Conservation (phyloP, 345 rosid species). For the Pistacia atlantica region DNA sequence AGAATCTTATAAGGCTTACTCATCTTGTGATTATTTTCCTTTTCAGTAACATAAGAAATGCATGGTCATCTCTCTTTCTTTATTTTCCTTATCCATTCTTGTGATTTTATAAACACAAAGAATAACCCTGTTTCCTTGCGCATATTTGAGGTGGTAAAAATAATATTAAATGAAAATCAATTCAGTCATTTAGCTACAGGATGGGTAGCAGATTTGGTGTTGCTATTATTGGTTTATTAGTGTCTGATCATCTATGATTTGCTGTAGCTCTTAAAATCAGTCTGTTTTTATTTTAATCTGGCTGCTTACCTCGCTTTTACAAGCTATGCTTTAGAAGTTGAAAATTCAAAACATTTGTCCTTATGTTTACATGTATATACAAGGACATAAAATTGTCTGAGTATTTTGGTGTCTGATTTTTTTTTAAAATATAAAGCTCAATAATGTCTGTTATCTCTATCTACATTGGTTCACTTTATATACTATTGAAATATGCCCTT, state of each 20-base stretch:
- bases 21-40: background rate
- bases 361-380: background rate
- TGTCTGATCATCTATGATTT: constrained; percentile 7
- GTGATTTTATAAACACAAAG: background rate
- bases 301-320: background rate
- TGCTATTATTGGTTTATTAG: background rate
- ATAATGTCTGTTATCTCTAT: background rate
- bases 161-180: background rate
- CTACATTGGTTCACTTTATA: background rate
- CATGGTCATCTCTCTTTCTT: no score
- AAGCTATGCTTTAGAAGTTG: background rate
- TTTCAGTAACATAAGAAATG: background rate
- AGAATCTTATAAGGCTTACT: background rate
- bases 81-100: background rate
- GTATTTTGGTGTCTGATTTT: background rate
- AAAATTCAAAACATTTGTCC: background rate
- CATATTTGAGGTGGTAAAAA: background rate
- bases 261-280: background rate
- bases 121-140: background rate
- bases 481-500: background rate
- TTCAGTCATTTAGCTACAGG: background rate
- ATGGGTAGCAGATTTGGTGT: background rate
- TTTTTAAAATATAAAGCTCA: background rate
- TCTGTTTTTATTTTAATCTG: background rate
- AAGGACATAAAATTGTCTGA: background rate